phyloP scores from a whole-genome alignment of 2,329 filamentous ascomycete species.

The Dactylellina parvicollis region DNA sequence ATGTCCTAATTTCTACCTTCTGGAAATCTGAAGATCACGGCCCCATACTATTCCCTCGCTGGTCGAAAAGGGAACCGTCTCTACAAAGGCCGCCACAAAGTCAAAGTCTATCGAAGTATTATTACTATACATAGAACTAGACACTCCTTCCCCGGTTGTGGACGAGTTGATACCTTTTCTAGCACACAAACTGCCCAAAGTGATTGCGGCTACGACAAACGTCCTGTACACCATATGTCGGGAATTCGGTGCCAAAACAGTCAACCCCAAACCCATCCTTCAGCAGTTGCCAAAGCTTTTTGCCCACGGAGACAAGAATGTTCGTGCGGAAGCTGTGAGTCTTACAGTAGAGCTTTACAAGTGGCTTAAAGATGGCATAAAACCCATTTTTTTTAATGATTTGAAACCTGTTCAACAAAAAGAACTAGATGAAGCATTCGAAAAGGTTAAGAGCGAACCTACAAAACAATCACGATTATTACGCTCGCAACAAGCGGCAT shows the following conservation, averaged over 20 bases:
- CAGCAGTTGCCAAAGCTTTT: conserved; percentile 91
- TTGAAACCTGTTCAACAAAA: conserved; percentile 94
- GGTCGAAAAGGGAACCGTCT: conserved; percentile 89
- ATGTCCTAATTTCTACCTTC: background rate
- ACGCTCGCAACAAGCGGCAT: conserved; percentile 85
- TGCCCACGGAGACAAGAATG: conserved; percentile 96
- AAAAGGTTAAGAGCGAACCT: conserved; percentile 87
- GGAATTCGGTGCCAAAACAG: conserved; percentile 91
- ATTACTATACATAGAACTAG: conserved; percentile 87
- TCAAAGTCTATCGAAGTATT: conserved; percentile 85
- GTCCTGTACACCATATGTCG: conserved; percentile 87
- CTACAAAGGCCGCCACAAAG: conserved; percentile 88
- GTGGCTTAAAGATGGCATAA: conserved; percentile 98
- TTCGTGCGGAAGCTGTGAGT: conserved; percentile 90
- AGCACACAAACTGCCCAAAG: conserved; percentile 89
- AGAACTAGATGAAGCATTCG: conserved; percentile 92
- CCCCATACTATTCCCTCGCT: conserved; percentile 78
- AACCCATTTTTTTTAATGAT: conserved; percentile 95
- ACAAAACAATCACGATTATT: conserved; percentile 92
- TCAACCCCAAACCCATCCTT: conserved; percentile 90
- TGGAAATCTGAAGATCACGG: conserved; percentile 70
- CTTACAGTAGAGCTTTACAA: conserved; percentile 93
- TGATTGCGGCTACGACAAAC: conserved; percentile 78
- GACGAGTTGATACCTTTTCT: conserved; percentile 88
- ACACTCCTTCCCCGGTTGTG: conserved; percentile 83